phyloP scores from a whole-genome alignment of 257 asterid species.

The Apocynum venetum region DNA sequence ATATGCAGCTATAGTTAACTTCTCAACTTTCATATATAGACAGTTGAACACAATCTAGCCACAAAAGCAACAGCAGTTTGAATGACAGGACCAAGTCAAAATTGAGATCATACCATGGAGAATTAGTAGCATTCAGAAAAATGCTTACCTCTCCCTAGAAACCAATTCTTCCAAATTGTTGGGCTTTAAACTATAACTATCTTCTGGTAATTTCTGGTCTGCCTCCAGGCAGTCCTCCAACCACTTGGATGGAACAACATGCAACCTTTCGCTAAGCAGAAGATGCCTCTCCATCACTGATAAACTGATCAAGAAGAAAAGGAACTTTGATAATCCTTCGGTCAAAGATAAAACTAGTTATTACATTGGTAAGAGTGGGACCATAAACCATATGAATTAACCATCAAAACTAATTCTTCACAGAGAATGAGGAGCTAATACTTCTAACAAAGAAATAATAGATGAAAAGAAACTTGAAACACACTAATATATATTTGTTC shows the following conservation, averaged over 20 bases:
- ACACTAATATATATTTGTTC: not conserved
- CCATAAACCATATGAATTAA: constrained; percentile 2
- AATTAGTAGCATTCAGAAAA: not conserved
- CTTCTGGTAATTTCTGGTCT: constrained; percentile 59
- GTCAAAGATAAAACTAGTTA: not conserved
- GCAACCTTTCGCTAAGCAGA: constrained; percentile 46
- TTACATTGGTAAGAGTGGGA: not conserved
- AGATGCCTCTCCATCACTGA: constrained; percentile 47
- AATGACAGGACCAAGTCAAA: not conserved
- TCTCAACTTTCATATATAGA: not conserved
- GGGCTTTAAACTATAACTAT: constrained; percentile 60
- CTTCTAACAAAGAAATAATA: not conserved
- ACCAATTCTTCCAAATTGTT: constrained; percentile 31
- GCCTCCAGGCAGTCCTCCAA: constrained; percentile 65
- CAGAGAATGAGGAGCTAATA: not conserved
- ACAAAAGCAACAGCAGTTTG: not conserved
- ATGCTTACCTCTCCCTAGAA: constrained; percentile 46
- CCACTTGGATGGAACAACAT: constrained; percentile 69
- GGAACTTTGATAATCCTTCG: not conserved
- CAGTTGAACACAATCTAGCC: not conserved
- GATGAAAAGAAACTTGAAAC: not conserved
- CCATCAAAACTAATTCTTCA: not conserved
- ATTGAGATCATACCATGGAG: not conserved
- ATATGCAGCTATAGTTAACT: not conserved
- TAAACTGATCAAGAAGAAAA: constrained; percentile 48